A percentile compares a stretch with the other conserved stretches of the same genome.
These are phyloP conservation scores for Asterochloris erici DNA, from an alignment of 139 green algal genomes.

Conservation along the genomic window DNA sequence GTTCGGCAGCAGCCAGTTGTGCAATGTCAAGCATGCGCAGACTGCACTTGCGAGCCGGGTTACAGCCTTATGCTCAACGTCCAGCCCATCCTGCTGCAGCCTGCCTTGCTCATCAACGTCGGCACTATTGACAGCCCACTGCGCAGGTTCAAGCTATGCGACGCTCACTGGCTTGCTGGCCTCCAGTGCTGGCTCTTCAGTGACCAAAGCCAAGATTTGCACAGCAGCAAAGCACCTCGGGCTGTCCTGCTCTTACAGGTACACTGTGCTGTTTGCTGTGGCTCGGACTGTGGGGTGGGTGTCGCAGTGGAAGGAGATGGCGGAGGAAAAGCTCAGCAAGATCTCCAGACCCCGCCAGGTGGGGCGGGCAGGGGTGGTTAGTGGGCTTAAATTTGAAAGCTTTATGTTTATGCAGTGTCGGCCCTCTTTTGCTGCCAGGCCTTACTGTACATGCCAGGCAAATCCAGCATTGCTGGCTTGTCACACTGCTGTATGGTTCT, in stretches of 20 bases:
- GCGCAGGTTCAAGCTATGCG: too few relatives aligned
- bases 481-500: neutral
- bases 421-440: neutral
- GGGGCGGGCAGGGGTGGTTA: neutral
- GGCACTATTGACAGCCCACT: too few relatives aligned
- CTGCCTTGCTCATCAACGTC: too few relatives aligned
- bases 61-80: too few relatives aligned
- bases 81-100: too few relatives aligned
- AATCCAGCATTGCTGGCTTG: neutral
- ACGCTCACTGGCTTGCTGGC: too few relatives aligned
- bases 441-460: neutral
- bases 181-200: too few relatives aligned
- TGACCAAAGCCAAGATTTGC: too few relatives aligned
- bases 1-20: too few relatives aligned
- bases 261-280: constrained; percentile 74
- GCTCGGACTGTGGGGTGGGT: constrained; percentile 69
- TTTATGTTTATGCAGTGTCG: too few relatives aligned
- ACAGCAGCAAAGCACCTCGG: neutral
- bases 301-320: constrained; percentile 76
- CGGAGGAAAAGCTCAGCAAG: constrained; percentile 27
- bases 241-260: constrained; percentile 14
- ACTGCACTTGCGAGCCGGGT: too few relatives aligned
- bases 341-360: constrained; percentile 64
- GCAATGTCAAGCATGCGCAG: too few relatives aligned
- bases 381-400: neutral